Conservation (phyloP, 495 filamentous ascomycete genomes). For the Aspergillus kassunensis region DNA sequence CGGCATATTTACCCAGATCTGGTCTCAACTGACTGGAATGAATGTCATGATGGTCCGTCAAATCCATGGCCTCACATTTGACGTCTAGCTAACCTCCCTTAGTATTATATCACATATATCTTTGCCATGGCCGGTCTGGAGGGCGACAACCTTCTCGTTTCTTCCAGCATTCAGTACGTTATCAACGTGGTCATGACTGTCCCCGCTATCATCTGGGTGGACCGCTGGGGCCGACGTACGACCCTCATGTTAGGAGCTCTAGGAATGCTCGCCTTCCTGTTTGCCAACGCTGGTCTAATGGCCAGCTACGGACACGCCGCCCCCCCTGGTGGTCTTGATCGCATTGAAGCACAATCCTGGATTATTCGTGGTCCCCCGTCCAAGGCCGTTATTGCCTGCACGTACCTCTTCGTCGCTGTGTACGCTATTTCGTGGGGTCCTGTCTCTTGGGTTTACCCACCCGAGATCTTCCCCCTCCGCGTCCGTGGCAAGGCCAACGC, state of each 20-base stretch:
- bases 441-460: slow-evolving; percentile 64
- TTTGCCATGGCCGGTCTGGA: slow-evolving; percentile 68
- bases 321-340: slow-evolving; percentile 43
- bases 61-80: no score
- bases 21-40: slow-evolving; percentile 81
- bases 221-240: slow-evolving; percentile 62
- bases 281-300: slow-evolving; percentile 66
- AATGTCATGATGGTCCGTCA: slow-evolving; percentile 86
- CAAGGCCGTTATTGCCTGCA: slow-evolving; percentile 58
- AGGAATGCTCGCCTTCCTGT: slow-evolving; percentile 66
- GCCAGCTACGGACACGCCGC: slow-evolving; percentile 48
- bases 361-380: slow-evolving; percentile 25
- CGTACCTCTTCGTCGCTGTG: slow-evolving; percentile 62
- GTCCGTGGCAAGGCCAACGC: slow-evolving; percentile 66
- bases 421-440: slow-evolving; percentile 61
- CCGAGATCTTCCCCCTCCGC: slow-evolving; percentile 63
- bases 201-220: slow-evolving; percentile 53
- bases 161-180: slow-evolving; percentile 72
- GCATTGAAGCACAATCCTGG: slow-evolving; percentile 36
- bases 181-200: slow-evolving; percentile 53
- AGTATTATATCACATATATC: slow-evolving; percentile 60
- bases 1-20: slow-evolving; percentile 77
- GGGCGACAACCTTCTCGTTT: slow-evolving; percentile 56
- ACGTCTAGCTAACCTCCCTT: no score
- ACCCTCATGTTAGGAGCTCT: slow-evolving; percentile 61